These are phyloP conservation scores for Arthrinium phaeospermum DNA, from an alignment of 2,329 filamentous ascomycete genomes.

Conservation along the genomic window DNA sequence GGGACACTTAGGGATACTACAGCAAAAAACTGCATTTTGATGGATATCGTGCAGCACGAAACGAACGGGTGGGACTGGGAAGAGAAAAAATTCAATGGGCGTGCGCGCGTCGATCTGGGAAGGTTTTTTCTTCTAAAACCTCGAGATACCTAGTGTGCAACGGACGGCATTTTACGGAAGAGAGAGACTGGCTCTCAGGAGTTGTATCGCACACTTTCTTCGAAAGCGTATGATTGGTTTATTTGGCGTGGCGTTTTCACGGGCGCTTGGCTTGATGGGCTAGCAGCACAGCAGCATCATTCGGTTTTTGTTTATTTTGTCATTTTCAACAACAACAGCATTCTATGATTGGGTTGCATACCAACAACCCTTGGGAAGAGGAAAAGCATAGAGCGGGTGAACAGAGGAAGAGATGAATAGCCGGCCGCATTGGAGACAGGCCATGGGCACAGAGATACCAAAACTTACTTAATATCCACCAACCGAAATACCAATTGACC, in stretches of 20 bases:
- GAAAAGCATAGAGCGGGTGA: conserved; percentile 7
- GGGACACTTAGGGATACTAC: background rate
- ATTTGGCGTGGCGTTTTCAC: conserved; percentile 12
- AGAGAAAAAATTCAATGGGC: background rate
- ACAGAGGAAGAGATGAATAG: background rate
- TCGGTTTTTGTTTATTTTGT: background rate
- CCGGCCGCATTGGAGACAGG: conserved; percentile 3
- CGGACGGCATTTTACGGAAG: conserved; percentile 1
- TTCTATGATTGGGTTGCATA: background rate
- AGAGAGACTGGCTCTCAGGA: background rate
- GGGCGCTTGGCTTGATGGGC: conserved; percentile 4
- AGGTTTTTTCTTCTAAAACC: background rate
- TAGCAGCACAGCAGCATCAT: background rate
- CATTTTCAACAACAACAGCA: background rate
- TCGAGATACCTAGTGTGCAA: background rate
- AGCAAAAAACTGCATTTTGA: background rate
- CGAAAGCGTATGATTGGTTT: background rate
- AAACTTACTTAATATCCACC: background rate
- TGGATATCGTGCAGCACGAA: background rate
- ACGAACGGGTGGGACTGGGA: background rate
- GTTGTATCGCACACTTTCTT: background rate
- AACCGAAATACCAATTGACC: background rate
- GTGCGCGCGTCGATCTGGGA: background rate
- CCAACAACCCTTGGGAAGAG: background rate
- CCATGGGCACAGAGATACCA: conserved; percentile 14